Conservation (phyloP, 768 basidiomycete species). For the Lentinus brumalis region DNA sequence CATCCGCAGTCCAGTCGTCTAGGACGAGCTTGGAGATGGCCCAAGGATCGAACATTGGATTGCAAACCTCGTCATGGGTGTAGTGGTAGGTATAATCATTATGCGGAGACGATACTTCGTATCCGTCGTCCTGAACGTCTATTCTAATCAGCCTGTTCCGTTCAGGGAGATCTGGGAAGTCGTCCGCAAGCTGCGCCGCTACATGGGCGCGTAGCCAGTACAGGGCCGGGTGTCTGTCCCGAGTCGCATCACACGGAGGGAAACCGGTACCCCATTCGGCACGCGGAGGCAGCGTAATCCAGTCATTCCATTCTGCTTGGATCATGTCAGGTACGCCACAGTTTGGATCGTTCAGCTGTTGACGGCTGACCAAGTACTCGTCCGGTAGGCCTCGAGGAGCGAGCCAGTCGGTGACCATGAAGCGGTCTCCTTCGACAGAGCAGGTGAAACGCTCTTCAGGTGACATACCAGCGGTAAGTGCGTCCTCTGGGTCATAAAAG, state of each 20-base stretch:
- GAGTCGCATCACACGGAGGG: background rate
- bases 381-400: background rate
- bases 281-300: background rate
- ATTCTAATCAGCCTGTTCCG: background rate
- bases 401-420: background rate
- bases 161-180: background rate
- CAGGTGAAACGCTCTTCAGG: background rate
- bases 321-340: background rate
- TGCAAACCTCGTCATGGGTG: too few species aligned
- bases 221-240: background rate
- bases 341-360: background rate
- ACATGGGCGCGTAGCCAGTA: background rate
- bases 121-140: too few species aligned
- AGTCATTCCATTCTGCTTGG: background rate
- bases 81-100: too few species aligned
- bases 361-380: background rate
- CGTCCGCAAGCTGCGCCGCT: background rate
- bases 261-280: background rate
- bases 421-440: background rate
- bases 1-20: too few species aligned
- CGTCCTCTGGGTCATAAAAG: background rate
- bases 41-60: too few species aligned
- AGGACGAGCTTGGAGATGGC: too few species aligned
- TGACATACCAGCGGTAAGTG: background rate
- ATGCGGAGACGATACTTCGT: too few species aligned